These are phyloP conservation scores for Xylariaceae sp. DNA, from an alignment of 2,329 filamentous ascomycete species.

Conservation along the genomic window DNA sequence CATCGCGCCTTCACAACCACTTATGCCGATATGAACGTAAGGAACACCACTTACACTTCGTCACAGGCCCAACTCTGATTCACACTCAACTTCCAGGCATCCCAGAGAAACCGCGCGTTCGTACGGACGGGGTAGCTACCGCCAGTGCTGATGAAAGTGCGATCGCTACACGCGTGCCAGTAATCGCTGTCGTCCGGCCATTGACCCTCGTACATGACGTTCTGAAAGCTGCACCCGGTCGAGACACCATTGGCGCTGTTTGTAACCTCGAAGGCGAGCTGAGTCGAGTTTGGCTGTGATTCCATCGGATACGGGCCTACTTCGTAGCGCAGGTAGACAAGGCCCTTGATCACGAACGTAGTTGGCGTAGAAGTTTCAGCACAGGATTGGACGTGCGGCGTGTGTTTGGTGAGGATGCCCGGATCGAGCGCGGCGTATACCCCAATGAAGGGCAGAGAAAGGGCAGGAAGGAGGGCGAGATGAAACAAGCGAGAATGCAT, in stretches of 20 bases:
- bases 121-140: constrained; percentile 23
- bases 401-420: neutral
- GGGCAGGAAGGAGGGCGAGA: neutral
- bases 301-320: constrained; percentile 5
- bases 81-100: constrained; percentile 26
- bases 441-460: neutral
- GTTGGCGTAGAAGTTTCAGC: constrained; percentile 10
- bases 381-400: constrained; percentile 5
- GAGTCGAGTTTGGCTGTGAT: constrained; percentile 19
- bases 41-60: constrained; percentile 15
- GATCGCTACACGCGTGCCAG: constrained; percentile 27
- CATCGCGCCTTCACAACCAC: too few relatives aligned
- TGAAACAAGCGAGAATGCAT: neutral
- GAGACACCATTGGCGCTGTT: constrained; percentile 21
- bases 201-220: constrained; percentile 11
- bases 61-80: constrained; percentile 33
- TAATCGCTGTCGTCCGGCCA: constrained; percentile 23
- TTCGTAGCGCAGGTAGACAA: constrained; percentile 16
- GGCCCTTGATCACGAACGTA: constrained; percentile 16
- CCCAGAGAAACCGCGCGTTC: constrained; percentile 25
- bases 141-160: constrained; percentile 12
- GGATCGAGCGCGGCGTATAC: neutral
- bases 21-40: too few relatives aligned
- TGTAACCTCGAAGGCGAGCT: constrained; percentile 21
- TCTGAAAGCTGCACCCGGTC: constrained; percentile 18